Base-by-base conservation (phyloP, 768 basidiomycete species). In the Mrakia frigida region DNA sequence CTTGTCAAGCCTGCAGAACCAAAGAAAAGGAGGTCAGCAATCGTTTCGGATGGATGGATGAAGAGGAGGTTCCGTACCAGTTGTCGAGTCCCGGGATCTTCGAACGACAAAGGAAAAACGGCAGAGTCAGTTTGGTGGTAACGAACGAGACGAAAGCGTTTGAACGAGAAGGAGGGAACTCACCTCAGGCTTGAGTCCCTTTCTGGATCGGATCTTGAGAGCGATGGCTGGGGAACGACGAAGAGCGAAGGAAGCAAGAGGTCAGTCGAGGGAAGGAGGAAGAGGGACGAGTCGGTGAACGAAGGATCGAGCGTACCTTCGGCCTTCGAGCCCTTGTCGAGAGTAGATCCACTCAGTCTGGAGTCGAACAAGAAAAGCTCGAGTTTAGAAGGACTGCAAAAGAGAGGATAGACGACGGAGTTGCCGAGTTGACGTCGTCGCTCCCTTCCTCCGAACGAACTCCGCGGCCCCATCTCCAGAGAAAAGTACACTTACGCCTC, bases 121-220 rank as follows among this genome's bases (percentile, higher is more conserved):
- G 21, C n/a, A n/a, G 56, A 28, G 56, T 56, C n/a, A 56, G 56
- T 28, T n/a, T 25, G 56, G 56, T n/a, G 56, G n/a, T 46, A 46
- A n/a, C 46, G n/a, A 46, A 4, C 56, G 56, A 56, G 61, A 35
- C 3, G 31, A 10, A 23, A 16, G 25, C 16, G 16, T 14, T 3
- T 5, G 18, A 50, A 2, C 46, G 56, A 37, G 3, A 33, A 6
- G 23, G 25, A 59, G 35, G 25, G 71, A 41, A 73, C 50, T 14
- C 5, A 50, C 21, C 37, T 96, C 94, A 80, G 92, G 90, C 92
- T 94, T 96, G 84, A 96, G 91, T 87, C 94, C 94, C 86, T 98
- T 98, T 86, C 96, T 90, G 33, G 84, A 87, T 83, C 96, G 91
- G 85, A 98, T 93, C 81, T 84, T 84, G 78, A 83, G 88, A 61